Evolutionary conservation across 2,329 filamentous ascomycete species (phyloP).

Genomic region (Tothia fuscella): DNA sequence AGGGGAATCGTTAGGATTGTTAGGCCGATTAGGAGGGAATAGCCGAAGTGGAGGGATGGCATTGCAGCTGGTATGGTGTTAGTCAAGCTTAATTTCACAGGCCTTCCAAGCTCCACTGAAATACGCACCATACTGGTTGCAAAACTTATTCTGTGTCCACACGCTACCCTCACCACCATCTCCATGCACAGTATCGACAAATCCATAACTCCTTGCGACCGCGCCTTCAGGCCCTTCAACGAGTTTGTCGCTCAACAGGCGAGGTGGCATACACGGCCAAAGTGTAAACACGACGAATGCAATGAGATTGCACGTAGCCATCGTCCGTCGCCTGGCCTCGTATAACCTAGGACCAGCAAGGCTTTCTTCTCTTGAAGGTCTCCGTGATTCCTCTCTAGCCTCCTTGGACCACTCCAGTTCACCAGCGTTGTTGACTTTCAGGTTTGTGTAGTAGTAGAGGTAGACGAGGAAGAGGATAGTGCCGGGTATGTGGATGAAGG

Average conservation of each 20-base stretch:
- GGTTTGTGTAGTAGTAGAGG: slow-evolving; percentile 58
- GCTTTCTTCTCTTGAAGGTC: slow-evolving; percentile 20
- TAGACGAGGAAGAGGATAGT: slow-evolving; percentile 58
- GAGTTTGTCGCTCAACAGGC: slow-evolving; percentile 39
- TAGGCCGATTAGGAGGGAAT: slow-evolving; percentile 59
- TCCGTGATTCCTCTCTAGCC: too few relatives aligned
- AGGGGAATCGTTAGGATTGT: slow-evolving; percentile 57
- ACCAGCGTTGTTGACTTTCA: not conserved
- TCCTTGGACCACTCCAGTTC: slow-evolving; percentile 33
- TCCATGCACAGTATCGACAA: slow-evolving; percentile 48
- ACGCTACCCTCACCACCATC: slow-evolving; percentile 50
- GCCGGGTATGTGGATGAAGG: slow-evolving; percentile 67
- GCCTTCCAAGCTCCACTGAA: too few relatives aligned
- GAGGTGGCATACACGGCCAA: slow-evolving; percentile 51
- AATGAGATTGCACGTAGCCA: slow-evolving; percentile 47
- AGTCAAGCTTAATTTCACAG: slow-evolving; percentile 18
- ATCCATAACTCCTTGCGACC: slow-evolving; percentile 47
- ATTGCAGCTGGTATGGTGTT: slow-evolving; percentile 37
- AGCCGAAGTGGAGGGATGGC: slow-evolving; percentile 66
- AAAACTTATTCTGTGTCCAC: slow-evolving; percentile 62
- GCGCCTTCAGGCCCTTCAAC: slow-evolving; percentile 44
- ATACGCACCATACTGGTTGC: slow-evolving; percentile 69
- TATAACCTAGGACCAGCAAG: slow-evolving; percentile 41
- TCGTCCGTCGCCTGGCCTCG: slow-evolving; percentile 42
- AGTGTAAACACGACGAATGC: slow-evolving; percentile 48